Evolutionary conservation across 352 stramenopile genomes (phyloP).

Genomic region (Plasmopara viticola): DNA sequence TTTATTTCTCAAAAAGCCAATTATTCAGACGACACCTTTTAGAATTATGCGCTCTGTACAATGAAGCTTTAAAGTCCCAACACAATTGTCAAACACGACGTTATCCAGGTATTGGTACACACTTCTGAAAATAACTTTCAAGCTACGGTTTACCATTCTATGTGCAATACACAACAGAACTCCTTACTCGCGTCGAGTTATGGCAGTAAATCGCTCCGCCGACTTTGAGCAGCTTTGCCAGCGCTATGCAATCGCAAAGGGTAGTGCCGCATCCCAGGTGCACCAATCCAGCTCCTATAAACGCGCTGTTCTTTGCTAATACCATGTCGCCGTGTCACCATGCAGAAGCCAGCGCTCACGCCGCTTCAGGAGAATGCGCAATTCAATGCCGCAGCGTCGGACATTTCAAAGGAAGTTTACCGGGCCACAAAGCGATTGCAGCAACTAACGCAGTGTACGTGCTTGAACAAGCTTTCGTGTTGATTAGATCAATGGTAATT

Average conservation of each 20-base stretch:
- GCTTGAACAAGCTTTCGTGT: not conserved
- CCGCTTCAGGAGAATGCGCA: constrained; percentile 66
- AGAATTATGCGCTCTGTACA: no score
- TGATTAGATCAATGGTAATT: not conserved
- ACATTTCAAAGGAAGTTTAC: constrained; percentile 80
- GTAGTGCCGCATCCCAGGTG: constrained; percentile 24
- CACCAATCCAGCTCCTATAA: not conserved
- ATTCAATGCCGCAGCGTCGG: constrained; percentile 73
- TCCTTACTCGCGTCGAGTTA: constrained; percentile 1
- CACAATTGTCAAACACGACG: no score
- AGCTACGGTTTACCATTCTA: not conserved
- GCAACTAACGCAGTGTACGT: constrained; percentile 71
- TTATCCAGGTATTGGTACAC: no score
- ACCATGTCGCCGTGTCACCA: constrained; percentile 7
- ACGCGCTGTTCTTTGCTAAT: not conserved
- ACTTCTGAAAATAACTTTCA: no score
- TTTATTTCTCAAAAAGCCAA: no score
- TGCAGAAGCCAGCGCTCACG: constrained; percentile 36
- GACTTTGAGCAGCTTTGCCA: constrained; percentile 67
- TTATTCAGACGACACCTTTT: no score
- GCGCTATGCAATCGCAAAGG: constrained; percentile 35
- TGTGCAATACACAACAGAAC: constrained; percentile 3
- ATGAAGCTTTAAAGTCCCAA: no score
- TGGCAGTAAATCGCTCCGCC: constrained; percentile 62
- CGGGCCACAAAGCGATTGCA: constrained; percentile 76